These are phyloP conservation scores for Colletotrichum orbiculare DNA, from an alignment of 2,329 filamentous ascomycete genomes.

Conservation along the genomic window DNA sequence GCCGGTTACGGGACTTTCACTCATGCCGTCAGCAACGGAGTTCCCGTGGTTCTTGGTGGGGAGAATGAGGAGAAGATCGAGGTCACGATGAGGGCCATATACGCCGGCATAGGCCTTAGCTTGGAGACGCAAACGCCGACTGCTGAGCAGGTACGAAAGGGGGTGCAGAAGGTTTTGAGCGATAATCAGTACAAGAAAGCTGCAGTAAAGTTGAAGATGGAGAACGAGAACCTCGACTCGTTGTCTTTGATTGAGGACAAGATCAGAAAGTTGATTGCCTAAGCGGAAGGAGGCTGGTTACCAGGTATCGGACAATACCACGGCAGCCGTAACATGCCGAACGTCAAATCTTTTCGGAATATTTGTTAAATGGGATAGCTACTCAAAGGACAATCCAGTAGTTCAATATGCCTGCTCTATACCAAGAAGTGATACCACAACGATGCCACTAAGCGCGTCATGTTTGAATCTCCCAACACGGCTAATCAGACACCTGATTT, in stretches of 20 bases:
- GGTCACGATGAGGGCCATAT: conserved; percentile 53
- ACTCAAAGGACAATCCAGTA: no score
- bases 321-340: no score
- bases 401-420: no score
- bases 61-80: conserved; percentile 54
- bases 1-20: conserved; percentile 60
- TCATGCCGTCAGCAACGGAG: conserved; percentile 56
- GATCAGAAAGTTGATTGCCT: conserved; percentile 7
- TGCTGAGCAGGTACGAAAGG: conserved; percentile 27
- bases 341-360: no score
- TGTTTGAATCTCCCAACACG: no score
- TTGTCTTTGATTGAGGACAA: conserved; percentile 16
- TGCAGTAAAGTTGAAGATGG: conserved; percentile 22
- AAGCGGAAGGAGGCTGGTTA: no score
- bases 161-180: conserved; percentile 9
- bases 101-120: conserved; percentile 57
- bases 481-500: no score
- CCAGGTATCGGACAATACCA: no score
- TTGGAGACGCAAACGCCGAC: conserved; percentile 49
- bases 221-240: conserved; percentile 15
- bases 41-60: conserved; percentile 60
- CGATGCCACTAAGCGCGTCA: no score
- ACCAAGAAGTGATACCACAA: no score
- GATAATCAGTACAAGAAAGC: conserved; percentile 29
- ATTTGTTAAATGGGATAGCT: no score